Evolutionary conservation across 768 basidiomycete genomes (phyloP).

Genomic region (Suillus lakei): DNA sequence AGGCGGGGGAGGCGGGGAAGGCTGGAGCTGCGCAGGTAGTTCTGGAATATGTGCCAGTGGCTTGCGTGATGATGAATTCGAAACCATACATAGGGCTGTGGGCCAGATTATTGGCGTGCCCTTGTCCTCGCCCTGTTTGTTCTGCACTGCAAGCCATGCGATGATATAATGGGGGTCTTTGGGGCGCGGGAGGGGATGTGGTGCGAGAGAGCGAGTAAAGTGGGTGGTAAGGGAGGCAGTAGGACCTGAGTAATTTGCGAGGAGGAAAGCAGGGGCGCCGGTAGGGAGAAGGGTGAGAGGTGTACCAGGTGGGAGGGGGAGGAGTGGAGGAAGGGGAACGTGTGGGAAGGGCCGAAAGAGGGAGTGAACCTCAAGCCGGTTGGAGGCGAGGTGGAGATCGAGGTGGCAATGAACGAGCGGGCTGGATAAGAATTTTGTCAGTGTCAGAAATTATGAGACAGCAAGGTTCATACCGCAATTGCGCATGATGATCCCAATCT

Average conservation of each 20-base stretch:
- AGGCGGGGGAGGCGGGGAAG: conserved; percentile 48
- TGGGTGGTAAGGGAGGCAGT: conserved; percentile 62
- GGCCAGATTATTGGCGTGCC: conserved; percentile 80
- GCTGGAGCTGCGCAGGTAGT: conserved; percentile 65
- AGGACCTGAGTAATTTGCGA: conserved; percentile 73
- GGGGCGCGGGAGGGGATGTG: conserved; percentile 19
- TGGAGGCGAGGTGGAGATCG: conserved; percentile 52
- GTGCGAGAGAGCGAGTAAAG: conserved; percentile 65
- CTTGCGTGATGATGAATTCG: conserved; percentile 43
- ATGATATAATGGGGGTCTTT: conserved; percentile 53
- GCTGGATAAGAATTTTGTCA: conserved; percentile 37
- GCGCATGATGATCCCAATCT: conserved; percentile 64
- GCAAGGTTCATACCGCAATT: conserved; percentile 45
- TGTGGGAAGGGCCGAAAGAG: conserved; percentile 61
- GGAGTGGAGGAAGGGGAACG: conserved; percentile 47
- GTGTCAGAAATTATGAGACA: not conserved
- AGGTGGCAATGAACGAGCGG: conserved; percentile 66
- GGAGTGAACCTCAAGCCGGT: conserved; percentile 68
- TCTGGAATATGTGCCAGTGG: conserved; percentile 63
- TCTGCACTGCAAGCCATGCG: conserved; percentile 76
- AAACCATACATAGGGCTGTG: conserved; percentile 57
- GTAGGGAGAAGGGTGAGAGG: conserved; percentile 75
- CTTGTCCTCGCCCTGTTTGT: conserved; percentile 81
- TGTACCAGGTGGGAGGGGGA: conserved; percentile 59
- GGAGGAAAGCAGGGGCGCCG: conserved; percentile 73